Evolutionary conservation across 2,329 filamentous ascomycete genomes (phyloP).

Genomic region (Myriosclerotinia curreyana): DNA sequence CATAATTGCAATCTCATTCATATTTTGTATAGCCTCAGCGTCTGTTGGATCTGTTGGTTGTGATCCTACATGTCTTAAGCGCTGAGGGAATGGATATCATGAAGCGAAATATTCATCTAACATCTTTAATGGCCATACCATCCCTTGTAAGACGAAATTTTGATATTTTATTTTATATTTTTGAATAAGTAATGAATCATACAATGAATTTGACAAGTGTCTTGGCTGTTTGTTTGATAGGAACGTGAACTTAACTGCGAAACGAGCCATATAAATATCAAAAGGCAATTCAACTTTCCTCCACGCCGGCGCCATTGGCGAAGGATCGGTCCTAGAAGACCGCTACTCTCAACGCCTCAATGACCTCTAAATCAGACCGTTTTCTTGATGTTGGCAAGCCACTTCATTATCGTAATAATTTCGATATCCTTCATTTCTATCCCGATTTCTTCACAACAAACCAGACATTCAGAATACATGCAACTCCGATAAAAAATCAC

Average conservation of each 20-base stretch:
- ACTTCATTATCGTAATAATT: background rate
- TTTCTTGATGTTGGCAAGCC: background rate
- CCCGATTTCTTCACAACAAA: background rate
- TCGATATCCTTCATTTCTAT: no score
- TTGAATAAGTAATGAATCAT: no score
- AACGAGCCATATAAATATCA: background rate
- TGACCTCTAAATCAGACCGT: background rate
- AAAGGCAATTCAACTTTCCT: background rate
- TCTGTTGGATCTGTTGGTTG: background rate
- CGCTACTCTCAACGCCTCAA: background rate
- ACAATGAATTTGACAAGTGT: no score
- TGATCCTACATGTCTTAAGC: no score
- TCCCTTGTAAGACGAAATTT: no score
- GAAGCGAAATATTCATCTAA: background rate
- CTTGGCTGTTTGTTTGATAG: no score
- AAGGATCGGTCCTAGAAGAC: background rate
- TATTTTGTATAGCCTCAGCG: background rate
- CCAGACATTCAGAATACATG: fast-evolving
- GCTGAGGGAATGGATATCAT: no score
- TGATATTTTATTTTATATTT: no score
- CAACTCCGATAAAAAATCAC: background rate
- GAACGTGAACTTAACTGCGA: no score
- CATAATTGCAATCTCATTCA: no score
- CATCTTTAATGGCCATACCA: background rate
- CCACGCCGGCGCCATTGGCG: background rate